Base-by-base conservation (phyloP, 306 rosid genomes). In the Trifolium dubium region DNA sequence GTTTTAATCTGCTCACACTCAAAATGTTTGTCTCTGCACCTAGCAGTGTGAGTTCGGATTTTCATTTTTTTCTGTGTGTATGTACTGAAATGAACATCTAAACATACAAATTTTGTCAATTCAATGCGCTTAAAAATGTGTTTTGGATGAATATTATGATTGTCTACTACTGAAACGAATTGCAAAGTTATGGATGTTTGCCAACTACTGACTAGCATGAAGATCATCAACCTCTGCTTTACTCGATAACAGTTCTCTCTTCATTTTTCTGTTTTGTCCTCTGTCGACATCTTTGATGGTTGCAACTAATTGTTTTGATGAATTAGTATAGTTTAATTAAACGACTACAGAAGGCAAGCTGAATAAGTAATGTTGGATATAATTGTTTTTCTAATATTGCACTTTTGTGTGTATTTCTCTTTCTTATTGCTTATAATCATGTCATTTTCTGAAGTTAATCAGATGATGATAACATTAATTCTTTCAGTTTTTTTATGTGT, bases 121-220 rank as follows among this genome's bases (percentile, higher is more conserved):
- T 69, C 31, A 23, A 2, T 47, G 43, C 53, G 28, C 58, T 68
- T 46, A 59, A 80, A 30, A 68, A 47, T 69, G 76, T 69, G 66
- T 53, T 51, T 67, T 67, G 19, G 54, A 64, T 67, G 19, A 46
- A 64, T 69, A 69, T 54, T 53, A 51, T 34, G 47, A 63, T 63
- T 62, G 43, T 51, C 50, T 76, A 67, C 55, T 1, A 23, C 23
- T 23, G 23, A 23, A 34, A 69, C 34, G 44, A 55, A 37, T 63
- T 69, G 47, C 10, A 29, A 72, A 50, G 55, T 73, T 61, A 34
- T 67, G 67, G 69, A 77, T 51, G 79, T 60, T 72, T 60, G 46
- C 17, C 35, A 59, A 73, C 23, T 17, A 63, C 46, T 17, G 49
- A 17, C 3, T 3, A 46, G 60, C 68, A 40, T 10, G 64, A 68